Percentiles rank a stretch among this genome's conserved stretches.
These are phyloP conservation scores for Boletus mariae DNA, from an alignment of 1,284 basidiomycete species.

Conservation along the genomic window DNA sequence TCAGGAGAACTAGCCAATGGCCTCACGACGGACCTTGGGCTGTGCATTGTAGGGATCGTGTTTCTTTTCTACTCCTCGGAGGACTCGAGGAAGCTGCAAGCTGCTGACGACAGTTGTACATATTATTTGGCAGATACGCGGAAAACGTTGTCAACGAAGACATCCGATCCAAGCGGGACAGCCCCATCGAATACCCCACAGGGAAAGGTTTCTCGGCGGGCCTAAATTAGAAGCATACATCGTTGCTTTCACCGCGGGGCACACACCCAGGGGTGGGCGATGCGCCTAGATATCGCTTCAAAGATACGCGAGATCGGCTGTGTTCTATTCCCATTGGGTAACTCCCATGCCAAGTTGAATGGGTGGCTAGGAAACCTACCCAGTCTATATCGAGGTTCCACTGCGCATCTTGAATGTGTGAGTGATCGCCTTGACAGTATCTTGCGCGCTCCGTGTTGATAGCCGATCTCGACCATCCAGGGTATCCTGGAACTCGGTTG, in stretches of 20 bases:
- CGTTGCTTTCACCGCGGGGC: not conserved
- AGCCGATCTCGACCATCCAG: slow-evolving; percentile 47
- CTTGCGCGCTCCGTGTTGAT: not conserved
- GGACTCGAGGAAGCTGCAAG: not conserved
- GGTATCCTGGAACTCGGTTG: slow-evolving; percentile 26
- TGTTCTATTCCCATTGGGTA: not conserved
- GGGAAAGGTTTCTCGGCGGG: not conserved
- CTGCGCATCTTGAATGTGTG: slow-evolving; percentile 57
- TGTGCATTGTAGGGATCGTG: not conserved
- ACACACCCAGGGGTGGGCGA: too few relatives aligned
- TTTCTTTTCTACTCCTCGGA: not conserved
- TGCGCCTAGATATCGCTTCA: slow-evolving; percentile 25
- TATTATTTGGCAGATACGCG: slow-evolving; percentile 15
- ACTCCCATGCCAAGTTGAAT: too few relatives aligned
- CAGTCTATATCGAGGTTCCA: slow-evolving; percentile 49
- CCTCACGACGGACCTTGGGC: not conserved
- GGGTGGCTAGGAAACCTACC: slow-evolving; percentile 34
- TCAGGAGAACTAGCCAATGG: not conserved
- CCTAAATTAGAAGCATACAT: slow-evolving; percentile 44
- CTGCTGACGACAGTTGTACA: not conserved
- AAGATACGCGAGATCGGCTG: slow-evolving; percentile 48
- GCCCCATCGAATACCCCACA: not conserved
- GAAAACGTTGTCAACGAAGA: slow-evolving; percentile 48
- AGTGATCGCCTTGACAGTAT: slow-evolving; percentile 24
- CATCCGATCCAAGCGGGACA: slow-evolving; percentile 48